These are phyloP conservation scores for Claviceps maximensis DNA, from an alignment of 2,329 filamentous ascomycete species.

Conservation along the genomic window DNA sequence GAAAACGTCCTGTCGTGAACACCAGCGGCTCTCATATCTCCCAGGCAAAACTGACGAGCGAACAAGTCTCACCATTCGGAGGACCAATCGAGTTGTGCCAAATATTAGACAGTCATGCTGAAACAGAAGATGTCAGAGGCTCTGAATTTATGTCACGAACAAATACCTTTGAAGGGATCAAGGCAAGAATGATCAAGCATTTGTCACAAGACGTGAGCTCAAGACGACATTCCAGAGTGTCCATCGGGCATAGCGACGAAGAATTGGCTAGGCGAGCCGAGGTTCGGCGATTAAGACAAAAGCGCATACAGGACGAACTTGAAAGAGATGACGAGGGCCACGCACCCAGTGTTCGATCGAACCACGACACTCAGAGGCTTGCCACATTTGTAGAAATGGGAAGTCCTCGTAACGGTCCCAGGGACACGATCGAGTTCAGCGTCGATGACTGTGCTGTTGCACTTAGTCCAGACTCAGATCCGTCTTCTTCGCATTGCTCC, in stretches of 20 bases:
- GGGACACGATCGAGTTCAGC: constrained; percentile 37
- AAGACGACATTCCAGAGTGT: constrained; percentile 26
- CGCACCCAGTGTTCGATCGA: constrained; percentile 16
- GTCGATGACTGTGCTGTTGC: constrained; percentile 7
- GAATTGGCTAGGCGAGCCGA: constrained; percentile 42
- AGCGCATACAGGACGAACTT: constrained; percentile 45
- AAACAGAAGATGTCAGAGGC: constrained; percentile 22
- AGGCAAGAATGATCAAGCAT: constrained; percentile 29
- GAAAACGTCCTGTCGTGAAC: constrained; percentile 3
- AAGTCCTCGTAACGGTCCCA: constrained; percentile 26
- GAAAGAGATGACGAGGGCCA: constrained; percentile 30
- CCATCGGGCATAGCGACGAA: constrained; percentile 34
- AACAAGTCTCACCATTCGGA: constrained; percentile 7
- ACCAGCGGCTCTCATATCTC: constrained; percentile 1
- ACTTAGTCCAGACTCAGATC: neutral
- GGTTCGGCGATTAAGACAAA: constrained; percentile 39
- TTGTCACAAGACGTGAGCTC: constrained; percentile 31
- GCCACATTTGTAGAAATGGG: constrained; percentile 16
- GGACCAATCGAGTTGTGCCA: constrained; percentile 18
- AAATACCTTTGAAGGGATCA: constrained; percentile 31
- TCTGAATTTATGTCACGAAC: constrained; percentile 18
- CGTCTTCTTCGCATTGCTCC: constrained; percentile 1
- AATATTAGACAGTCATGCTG: constrained; percentile 25
- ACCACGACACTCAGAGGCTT: constrained; percentile 12
- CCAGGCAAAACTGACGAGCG: constrained; percentile 1